A percentile compares a stretch with the other conserved stretches of the same genome.
Evolutionary conservation across 345 rosid species (phyloP).

Genomic region (Mallotus nudiflorus): DNA sequence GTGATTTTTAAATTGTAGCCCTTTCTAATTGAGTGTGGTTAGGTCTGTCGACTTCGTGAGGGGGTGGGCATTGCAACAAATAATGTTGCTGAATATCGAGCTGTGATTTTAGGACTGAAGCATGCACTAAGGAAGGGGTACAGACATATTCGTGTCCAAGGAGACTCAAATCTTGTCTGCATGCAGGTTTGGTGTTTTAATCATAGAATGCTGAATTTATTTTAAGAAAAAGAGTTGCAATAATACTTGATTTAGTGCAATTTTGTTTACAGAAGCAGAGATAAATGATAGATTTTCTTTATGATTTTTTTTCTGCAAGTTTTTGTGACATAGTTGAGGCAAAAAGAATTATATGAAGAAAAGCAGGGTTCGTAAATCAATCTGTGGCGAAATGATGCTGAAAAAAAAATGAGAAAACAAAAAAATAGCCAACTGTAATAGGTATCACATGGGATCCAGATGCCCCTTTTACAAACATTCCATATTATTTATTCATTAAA

Average conservation of each 20-base stretch:
- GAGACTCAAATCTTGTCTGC: constrained; percentile 85
- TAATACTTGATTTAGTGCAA: too few relatives aligned
- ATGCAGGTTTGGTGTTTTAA: constrained; percentile 61
- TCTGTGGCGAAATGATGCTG: too few relatives aligned
- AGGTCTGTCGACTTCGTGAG: constrained; percentile 56
- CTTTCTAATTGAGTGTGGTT: constrained; percentile 11
- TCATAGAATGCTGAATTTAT: neutral
- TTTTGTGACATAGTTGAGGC: neutral
- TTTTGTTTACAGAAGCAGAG: neutral
- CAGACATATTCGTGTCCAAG: constrained; percentile 48
- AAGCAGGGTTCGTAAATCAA: neutral
- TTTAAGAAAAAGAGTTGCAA: neutral
- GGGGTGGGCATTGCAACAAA: constrained; percentile 81
- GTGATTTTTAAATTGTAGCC: neutral
- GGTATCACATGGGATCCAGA: neutral
- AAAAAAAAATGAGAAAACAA: neutral
- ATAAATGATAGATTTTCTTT: neutral
- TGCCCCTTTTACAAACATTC: neutral
- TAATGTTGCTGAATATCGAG: constrained; percentile 88
- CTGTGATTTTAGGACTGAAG: constrained; percentile 65
- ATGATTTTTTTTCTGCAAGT: neutral
- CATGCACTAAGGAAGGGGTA: constrained; percentile 68
- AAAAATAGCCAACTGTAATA: neutral
- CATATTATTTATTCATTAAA: neutral
- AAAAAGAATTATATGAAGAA: neutral